phyloP scores from a whole-genome alignment of 2,329 filamentous ascomycete species.

The Talaromyces sp. region DNA sequence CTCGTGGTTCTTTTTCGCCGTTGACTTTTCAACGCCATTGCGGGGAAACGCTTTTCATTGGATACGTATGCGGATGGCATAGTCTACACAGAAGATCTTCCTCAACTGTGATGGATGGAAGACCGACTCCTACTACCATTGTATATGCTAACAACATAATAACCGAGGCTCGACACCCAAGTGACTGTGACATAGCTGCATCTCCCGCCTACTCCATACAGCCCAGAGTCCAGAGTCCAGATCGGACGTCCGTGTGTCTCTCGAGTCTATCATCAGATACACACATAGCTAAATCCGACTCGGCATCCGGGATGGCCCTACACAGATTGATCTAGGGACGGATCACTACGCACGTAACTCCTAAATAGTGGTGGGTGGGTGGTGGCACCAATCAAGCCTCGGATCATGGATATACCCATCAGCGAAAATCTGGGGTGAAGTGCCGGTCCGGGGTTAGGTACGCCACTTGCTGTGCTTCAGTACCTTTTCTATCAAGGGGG shows the following conservation, averaged over 20 bases:
- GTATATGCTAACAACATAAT: no score
- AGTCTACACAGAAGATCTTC: no score
- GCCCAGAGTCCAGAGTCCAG: background rate
- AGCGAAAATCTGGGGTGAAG: conserved; percentile 1
- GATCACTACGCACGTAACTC: background rate
- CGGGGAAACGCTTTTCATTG: background rate
- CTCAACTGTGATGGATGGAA: no score
- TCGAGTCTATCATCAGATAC: background rate
- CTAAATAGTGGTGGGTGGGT: background rate
- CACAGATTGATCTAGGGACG: background rate
- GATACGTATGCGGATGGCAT: no score
- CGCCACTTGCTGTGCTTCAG: background rate
- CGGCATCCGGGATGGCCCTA: background rate
- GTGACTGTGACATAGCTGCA: background rate
- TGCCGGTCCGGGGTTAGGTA: background rate
- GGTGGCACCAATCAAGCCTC: background rate
- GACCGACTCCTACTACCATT: no score
- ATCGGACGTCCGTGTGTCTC: background rate
- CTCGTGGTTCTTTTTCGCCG: background rate
- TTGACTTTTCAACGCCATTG: background rate
- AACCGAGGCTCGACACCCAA: background rate
- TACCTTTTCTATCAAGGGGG: background rate
- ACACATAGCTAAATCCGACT: background rate
- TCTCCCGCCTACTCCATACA: no score
- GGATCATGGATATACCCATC: background rate